Evolutionary conservation across 1,284 basidiomycete species (phyloP), one percentile per base, ranked within the genome.

Genomic region (Melanopsichium pennsylvanicum): DNA sequence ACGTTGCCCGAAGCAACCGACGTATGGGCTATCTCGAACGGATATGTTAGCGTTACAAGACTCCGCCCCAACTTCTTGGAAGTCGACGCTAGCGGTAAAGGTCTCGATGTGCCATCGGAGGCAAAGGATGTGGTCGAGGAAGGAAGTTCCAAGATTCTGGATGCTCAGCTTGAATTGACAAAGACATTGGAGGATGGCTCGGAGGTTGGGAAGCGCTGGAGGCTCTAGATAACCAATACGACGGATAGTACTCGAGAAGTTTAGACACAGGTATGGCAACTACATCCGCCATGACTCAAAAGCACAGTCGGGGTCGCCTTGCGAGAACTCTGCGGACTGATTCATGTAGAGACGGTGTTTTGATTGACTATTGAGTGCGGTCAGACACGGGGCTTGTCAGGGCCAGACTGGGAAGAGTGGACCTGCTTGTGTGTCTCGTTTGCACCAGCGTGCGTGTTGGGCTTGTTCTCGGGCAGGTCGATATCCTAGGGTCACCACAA

Each of bases 11-110:
- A 50, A 18, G 76, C 72, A 3, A 78, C 78, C 0, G 78, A 80
- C 23, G 70, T 71, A 9, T 77, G 76, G 75, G 79, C 79, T 4
- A 57, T 81, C 22, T 43, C 57, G 40, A 69, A 76, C 15, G 79
- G 79, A 19, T 67, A 59, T 39, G 55, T 81, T 12, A 72, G 70
- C 46, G 50, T 81, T 32, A 66, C 74, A 16, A 64, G 76, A 27
- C 56, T 81, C 29, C 41, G 59, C 8, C 60, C 72, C 7, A 64
- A 63, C 27, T 76, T 64, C 23, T 64, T 70, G 67, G 56, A 70
- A 49, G 67, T 70, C 5, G 67, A 70, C 26, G 10, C 29, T 11
- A 15, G 46, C 7, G 67, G 67, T 22, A 51, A 40, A 27, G 67
- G 67, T 1, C 33, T 70, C n/a, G 67, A 50, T 34, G 47, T 63